phyloP scores from a whole-genome alignment of 441 rosid species.

The Syzygium syzygioides region DNA sequence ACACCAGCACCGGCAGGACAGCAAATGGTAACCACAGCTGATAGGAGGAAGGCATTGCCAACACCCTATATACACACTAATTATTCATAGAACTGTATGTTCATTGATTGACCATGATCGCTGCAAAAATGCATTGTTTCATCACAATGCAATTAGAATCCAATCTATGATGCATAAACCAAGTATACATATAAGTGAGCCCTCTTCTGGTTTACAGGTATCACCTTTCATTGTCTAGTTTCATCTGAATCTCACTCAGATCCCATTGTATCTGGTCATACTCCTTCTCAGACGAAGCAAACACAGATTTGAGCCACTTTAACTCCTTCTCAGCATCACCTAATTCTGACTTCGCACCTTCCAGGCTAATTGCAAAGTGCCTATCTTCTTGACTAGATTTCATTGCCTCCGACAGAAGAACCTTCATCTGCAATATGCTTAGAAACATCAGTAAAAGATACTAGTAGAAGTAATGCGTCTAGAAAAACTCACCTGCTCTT shows the following conservation, averaged over 20 bases:
- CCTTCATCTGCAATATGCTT: conserved; percentile 62
- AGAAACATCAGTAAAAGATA: neutral
- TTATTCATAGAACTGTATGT: neutral
- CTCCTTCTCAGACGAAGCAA: conserved; percentile 76
- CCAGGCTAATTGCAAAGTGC: conserved; percentile 51
- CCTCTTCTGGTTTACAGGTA: neutral
- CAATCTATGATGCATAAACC: neutral
- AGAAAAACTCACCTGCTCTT: conserved; percentile 58
- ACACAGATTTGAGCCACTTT: conserved; percentile 77
- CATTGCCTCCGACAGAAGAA: conserved; percentile 56
- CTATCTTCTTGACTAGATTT: conserved; percentile 69
- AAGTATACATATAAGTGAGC: neutral
- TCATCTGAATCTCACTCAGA: conserved; percentile 43
- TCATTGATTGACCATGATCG: neutral
- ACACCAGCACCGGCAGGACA: neutral
- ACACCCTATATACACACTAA: neutral
- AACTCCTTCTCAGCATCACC: conserved; percentile 84
- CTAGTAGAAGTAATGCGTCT: neutral
- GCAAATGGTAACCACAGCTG: neutral
- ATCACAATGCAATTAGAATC: neutral
- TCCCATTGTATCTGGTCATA: conserved; percentile 65
- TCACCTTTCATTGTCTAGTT: conserved; percentile 74
- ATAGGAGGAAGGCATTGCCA: neutral
- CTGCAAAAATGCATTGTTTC: neutral
- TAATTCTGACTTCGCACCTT: conserved; percentile 73